Conservation (phyloP, 202 grass and related monocot genomes). For the Sporobolus alterniflorus region DNA sequence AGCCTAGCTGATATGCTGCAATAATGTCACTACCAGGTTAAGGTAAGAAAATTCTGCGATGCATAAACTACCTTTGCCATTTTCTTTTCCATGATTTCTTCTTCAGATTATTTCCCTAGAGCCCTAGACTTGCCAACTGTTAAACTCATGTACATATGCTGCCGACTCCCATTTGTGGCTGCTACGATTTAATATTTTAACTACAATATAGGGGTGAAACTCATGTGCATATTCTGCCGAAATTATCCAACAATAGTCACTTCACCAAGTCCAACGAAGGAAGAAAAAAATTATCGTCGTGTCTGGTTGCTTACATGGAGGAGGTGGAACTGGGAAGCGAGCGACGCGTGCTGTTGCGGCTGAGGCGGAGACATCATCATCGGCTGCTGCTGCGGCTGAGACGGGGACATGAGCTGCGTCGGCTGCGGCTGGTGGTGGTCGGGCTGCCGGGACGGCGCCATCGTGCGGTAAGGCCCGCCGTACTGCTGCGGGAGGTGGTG, state of each 20-base stretch:
- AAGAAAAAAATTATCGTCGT: background rate
- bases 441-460: slow-evolving; percentile 45
- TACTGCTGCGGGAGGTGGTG: slow-evolving; percentile 42
- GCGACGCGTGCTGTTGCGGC: slow-evolving; percentile 53
- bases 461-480: slow-evolving; percentile 44
- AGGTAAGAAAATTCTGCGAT: slow-evolving; percentile 2
- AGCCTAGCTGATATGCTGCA: background rate
- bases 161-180: background rate
- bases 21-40: slow-evolving; percentile 4
- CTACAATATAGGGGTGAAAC: background rate
- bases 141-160: background rate
- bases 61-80: background rate
- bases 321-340: slow-evolving; percentile 81
- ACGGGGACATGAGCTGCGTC: slow-evolving; percentile 17
- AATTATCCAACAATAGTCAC: background rate
- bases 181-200: background rate
- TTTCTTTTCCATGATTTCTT: background rate
- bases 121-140: background rate
- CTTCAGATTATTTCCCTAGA: background rate
- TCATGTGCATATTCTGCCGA: background rate
- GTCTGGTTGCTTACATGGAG: slow-evolving; percentile 56
- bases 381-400: slow-evolving; percentile 39
- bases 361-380: background rate
- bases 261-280: background rate
- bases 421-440: slow-evolving; percentile 46